Evolutionary conservation across 306 rosid species (phyloP).

Genomic region (Vigna nakashimae): DNA sequence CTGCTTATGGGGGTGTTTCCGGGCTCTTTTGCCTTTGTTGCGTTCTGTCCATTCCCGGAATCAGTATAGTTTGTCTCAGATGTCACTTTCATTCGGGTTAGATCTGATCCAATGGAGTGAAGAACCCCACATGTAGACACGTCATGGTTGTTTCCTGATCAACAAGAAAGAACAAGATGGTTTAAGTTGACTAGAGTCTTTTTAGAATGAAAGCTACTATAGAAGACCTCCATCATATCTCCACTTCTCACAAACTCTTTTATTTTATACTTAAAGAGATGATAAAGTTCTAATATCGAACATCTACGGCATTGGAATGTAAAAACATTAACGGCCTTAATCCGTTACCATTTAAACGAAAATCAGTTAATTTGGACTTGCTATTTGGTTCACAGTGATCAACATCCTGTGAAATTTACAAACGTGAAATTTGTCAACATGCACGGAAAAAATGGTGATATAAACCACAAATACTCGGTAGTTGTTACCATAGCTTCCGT

Average conservation of each 20-base stretch:
- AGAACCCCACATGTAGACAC: slow-evolving; percentile 86
- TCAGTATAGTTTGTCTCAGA: slow-evolving; percentile 54
- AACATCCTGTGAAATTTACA: slow-evolving; percentile 63
- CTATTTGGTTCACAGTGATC: slow-evolving; percentile 55
- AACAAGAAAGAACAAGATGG: slow-evolving; percentile 33
- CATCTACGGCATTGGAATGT: background rate
- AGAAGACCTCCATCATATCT: too few relatives aligned
- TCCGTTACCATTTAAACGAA: slow-evolving; percentile 54
- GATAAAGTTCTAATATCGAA: background rate
- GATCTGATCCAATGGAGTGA: slow-evolving; percentile 90
- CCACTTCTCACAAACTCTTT: too few relatives aligned
- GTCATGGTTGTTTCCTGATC: slow-evolving; percentile 65
- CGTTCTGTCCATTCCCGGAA: slow-evolving; percentile 64
- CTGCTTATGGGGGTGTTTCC: slow-evolving; percentile 85
- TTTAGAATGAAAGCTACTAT: too few relatives aligned
- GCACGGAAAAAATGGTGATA: slow-evolving; percentile 11
- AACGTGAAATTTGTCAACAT: background rate
- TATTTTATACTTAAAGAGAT: too few relatives aligned
- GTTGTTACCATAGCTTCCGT: slow-evolving; percentile 69
- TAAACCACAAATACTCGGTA: background rate
- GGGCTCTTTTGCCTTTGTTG: slow-evolving; percentile 55
- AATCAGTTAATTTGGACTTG: slow-evolving; percentile 48
- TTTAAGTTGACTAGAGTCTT: slow-evolving; percentile 5
- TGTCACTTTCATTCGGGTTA: slow-evolving; percentile 85
- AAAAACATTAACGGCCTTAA: slow-evolving; percentile 12